Base-by-base conservation (phyloP, 163 green algal genomes). In the Chlorella variabilis region DNA sequence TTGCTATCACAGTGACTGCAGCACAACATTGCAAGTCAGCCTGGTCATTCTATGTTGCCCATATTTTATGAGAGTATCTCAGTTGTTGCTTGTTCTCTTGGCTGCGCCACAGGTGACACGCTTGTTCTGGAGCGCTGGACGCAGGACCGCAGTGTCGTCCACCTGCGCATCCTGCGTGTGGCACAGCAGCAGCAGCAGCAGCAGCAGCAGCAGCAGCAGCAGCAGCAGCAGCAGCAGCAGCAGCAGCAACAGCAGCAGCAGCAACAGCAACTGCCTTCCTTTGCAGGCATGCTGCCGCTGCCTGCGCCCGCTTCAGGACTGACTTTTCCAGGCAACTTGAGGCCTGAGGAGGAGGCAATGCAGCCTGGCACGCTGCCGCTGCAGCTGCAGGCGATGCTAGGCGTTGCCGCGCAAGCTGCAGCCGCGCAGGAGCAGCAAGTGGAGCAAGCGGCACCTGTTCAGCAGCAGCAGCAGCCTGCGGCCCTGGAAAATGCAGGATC, bases 121-220 rank as follows among this genome's bases (percentile, higher is more conserved):
- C 54, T 90, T 1, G 74, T 90, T 0, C 78, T 90, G 15, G 84
- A 90, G 79, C 73, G 86, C 31, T 90, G 86, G 86, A 87, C 86
- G 2, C 36, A 85, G 9, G 86, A 90, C 73, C 75, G 86, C 29
- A 78, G 36, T 11, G 59, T 78, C 8, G 34, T 90, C 29, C 86
- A 85, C 66, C 70, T 90, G 33, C 71, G 71, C 36, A 81, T 85
- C 80, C 17, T 71, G 58, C 56, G 74, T n/a, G n/a, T n/a, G 34
- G 36, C 66, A 2, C 11, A n/a, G 0, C 25, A 25, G 2, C 54
- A 69, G 21, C 23, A 31, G 34, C 71, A 39, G 73, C 54, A 58
- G 54, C 73, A 25, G 36, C 25, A 21, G 36, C 36, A 39, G 70
- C 48, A 15, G 13, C 17, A 20, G n/a, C 45, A 31, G 15, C 68